Percentiles rank a stretch among this genome's conserved stretches.
phyloP scores from a whole-genome alignment of 805 yeast genomes.

The Sugiyamaella chiloensis region DNA sequence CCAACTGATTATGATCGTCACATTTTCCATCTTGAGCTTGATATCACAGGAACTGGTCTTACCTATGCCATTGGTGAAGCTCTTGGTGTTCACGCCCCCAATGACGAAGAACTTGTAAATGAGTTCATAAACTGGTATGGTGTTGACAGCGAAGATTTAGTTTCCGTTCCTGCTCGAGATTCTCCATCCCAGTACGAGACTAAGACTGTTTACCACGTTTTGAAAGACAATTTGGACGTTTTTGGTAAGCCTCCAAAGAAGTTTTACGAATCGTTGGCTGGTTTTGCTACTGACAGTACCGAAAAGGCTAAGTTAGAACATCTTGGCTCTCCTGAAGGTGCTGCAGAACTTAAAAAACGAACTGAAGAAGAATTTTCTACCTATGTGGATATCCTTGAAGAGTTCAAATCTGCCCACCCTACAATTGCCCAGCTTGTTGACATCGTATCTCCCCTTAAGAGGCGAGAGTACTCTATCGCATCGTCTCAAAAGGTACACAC shows the following conservation, averaged over 20 bases:
- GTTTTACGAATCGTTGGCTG: constrained; percentile 80
- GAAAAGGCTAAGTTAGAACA: constrained; percentile 61
- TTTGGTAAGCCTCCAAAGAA: constrained; percentile 96
- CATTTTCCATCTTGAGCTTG: constrained; percentile 95
- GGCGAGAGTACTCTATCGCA: constrained; percentile 97
- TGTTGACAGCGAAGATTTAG: constrained; percentile 61
- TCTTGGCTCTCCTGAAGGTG: constrained; percentile 76
- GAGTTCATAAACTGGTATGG: constrained; percentile 71
- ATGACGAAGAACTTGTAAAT: constrained; percentile 60
- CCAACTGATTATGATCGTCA: constrained; percentile 88
- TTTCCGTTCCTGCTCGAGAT: constrained; percentile 57
- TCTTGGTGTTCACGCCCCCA: constrained; percentile 90
- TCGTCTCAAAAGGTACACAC: constrained; percentile 92
- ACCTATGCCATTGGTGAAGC: constrained; percentile 96
- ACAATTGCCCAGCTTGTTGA: constrained; percentile 62
- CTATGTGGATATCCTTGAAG: constrained; percentile 75
- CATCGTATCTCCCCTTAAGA: constrained; percentile 80
- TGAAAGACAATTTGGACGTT: constrained; percentile 77
- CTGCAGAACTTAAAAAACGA: constrained; percentile 74
- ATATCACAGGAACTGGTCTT: constrained; percentile 83
- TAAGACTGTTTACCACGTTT: constrained; percentile 78
- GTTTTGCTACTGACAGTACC: constrained; percentile 63
- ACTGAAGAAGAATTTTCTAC: constrained; percentile 81
- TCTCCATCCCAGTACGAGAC: constrained; percentile 56
- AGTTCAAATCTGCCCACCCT: constrained; percentile 82